Percentiles rank a stretch among this genome's conserved stretches.
phyloP scores from a whole-genome alignment of 2,329 filamentous ascomycete species.

The Trichoderma oligosporum region DNA sequence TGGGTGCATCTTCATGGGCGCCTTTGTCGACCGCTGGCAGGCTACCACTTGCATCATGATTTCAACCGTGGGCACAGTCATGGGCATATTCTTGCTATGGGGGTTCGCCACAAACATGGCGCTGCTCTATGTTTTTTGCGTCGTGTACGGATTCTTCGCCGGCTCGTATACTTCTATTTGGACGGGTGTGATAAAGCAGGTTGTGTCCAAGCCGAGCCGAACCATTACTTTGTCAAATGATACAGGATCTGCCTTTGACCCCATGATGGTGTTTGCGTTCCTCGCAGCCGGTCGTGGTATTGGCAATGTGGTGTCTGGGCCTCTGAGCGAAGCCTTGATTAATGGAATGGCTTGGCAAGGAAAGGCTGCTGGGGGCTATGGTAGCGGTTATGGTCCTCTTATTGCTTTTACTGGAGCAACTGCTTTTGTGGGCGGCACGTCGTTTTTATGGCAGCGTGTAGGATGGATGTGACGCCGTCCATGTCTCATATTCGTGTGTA shows the following conservation, averaged over 20 bases:
- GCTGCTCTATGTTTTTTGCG: conserved; percentile 53
- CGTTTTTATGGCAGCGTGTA: conserved; percentile 31
- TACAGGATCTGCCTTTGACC: conserved; percentile 34
- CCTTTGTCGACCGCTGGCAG: conserved; percentile 48
- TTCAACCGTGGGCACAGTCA: conserved; percentile 49
- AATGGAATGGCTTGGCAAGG: conserved; percentile 42
- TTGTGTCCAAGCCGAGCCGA: conserved; percentile 25
- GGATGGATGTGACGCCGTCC: conserved; percentile 37
- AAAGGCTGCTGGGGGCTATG: conserved; percentile 32
- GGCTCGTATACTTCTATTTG: conserved; percentile 58
- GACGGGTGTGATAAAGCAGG: conserved; percentile 47
- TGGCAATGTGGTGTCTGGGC: conserved; percentile 56
- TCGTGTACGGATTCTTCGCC: conserved; percentile 59
- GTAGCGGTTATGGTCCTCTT: conserved; percentile 33
- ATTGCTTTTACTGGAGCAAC: conserved; percentile 36
- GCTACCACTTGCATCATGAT: conserved; percentile 49
- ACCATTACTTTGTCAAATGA: conserved; percentile 6
- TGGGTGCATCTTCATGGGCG: conserved; percentile 52
- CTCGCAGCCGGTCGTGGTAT: conserved; percentile 57
- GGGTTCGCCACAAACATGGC: conserved; percentile 48
- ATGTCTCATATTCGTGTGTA: too few relatives aligned
- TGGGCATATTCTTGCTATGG: conserved; percentile 57
- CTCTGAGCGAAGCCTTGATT: conserved; percentile 52
- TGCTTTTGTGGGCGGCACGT: conserved; percentile 30
- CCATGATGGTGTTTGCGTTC: conserved; percentile 55